phyloP scores from a whole-genome alignment of 73 alveolate species.

The Vitrella brassicaformis region DNA sequence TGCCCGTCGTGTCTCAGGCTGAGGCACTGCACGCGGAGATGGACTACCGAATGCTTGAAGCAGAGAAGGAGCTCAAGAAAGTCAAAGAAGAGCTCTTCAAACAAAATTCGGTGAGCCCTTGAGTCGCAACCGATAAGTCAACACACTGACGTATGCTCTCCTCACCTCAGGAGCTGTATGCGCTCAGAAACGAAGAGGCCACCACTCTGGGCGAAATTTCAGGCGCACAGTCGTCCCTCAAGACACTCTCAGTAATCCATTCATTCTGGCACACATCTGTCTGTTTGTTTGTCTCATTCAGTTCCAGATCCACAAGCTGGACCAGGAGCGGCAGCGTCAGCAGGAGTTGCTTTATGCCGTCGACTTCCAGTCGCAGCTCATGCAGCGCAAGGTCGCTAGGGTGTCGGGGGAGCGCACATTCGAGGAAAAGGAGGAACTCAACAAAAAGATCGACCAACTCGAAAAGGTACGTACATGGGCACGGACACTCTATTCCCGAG shows the following conservation, averaged over 20 bases:
- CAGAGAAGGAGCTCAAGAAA: constrained; percentile 65
- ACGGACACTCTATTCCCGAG: neutral
- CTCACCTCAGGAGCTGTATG: constrained; percentile 74
- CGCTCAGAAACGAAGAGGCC: constrained; percentile 78
- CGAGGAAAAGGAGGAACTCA: constrained; percentile 78
- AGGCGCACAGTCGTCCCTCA: constrained; percentile 74
- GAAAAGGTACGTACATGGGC: constrained; percentile 18
- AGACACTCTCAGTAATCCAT: neutral
- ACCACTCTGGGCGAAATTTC: constrained; percentile 85
- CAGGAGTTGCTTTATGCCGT: constrained; percentile 82
- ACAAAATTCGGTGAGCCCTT: too few relatives aligned
- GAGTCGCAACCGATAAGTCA: too few relatives aligned
- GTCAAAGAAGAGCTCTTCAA: constrained; percentile 68
- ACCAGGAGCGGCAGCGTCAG: constrained; percentile 79
- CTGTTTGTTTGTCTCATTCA: constrained; percentile 26
- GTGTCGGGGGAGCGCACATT: constrained; percentile 67
- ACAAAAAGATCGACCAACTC: constrained; percentile 54
- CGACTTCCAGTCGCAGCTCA: constrained; percentile 88
- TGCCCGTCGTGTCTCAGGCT: constrained; percentile 6
- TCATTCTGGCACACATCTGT: neutral
- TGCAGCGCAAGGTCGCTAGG: constrained; percentile 84
- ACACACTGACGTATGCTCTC: too few relatives aligned
- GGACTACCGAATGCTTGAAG: constrained; percentile 48
- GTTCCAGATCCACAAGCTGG: constrained; percentile 80
- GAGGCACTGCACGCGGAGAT: constrained; percentile 10